Evolutionary conservation across 2,329 filamentous ascomycete species (phyloP).

Genomic region (Botrytis medusae): DNA sequence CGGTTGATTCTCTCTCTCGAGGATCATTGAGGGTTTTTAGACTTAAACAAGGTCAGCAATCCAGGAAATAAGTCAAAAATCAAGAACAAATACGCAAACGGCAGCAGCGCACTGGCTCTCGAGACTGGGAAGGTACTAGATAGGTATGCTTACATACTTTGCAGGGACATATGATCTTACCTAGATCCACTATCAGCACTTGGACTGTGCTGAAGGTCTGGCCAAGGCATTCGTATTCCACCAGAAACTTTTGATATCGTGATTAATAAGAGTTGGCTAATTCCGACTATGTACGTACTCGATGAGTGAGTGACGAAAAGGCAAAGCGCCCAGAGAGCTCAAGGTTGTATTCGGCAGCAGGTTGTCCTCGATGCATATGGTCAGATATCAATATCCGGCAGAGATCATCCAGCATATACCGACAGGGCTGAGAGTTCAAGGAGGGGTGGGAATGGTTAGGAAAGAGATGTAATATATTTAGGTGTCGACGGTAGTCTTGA

Average conservation of each 20-base stretch:
- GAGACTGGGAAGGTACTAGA: background rate
- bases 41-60: background rate
- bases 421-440: background rate
- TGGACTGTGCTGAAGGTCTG: background rate
- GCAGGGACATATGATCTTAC: background rate
- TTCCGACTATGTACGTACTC: background rate
- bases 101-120: background rate
- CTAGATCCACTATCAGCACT: background rate
- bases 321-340: background rate
- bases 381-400: background rate
- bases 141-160: background rate
- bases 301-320: background rate
- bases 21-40: background rate
- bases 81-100: constrained; percentile 2
- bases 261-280: background rate
- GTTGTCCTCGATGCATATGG: background rate
- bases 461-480: too few species aligned
- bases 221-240: background rate
- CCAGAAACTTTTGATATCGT: background rate
- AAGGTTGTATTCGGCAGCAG: background rate
- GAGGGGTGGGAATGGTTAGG: background rate
- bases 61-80: background rate
- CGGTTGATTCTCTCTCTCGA: background rate
- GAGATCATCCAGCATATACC: background rate
- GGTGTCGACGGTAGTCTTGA: background rate